These are phyloP conservation scores for Dalbergia oliveri DNA, from an alignment of 306 rosid genomes.

Conservation along the genomic window DNA sequence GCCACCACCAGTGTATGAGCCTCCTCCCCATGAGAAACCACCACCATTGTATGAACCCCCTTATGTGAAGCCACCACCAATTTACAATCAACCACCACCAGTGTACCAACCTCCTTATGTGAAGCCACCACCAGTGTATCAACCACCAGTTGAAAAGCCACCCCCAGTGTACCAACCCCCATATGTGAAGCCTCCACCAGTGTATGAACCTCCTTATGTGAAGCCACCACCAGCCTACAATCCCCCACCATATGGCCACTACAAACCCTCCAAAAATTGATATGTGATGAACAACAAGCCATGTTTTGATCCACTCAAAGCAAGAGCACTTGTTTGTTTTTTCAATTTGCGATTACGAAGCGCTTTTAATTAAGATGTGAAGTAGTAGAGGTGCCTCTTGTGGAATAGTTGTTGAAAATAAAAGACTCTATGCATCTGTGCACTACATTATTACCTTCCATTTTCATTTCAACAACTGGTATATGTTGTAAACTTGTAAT, in stretches of 20 bases:
- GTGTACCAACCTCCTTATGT: neutral
- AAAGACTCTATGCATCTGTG: conserved; percentile 32
- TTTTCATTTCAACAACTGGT: neutral
- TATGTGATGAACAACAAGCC: neutral
- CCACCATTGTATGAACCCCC: neutral
- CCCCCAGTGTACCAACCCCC: conserved; percentile 8
- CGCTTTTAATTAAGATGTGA: conserved; percentile 28
- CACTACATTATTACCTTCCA: neutral
- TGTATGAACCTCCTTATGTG: neutral
- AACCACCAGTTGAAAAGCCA: neutral
- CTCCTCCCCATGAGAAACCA: neutral
- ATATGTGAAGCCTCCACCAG: conserved; percentile 10
- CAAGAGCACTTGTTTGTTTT: conserved; percentile 7
- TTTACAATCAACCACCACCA: neutral
- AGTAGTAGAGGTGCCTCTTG: neutral
- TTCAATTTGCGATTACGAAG: conserved; percentile 16
- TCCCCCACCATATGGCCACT: conserved; percentile 27
- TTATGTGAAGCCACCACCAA: conserved; percentile 4
- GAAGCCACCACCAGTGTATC: conserved; percentile 10
- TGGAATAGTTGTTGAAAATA: conserved; percentile 19
- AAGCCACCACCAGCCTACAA: conserved; percentile 20
- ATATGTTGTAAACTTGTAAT: conserved; percentile 20
- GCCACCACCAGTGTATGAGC: neutral
- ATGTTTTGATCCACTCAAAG: conserved; percentile 28
- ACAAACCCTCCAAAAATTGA: conserved; percentile 30